phyloP scores from a whole-genome alignment of 1,139 yeast species.

The Nadsonia commutata region DNA sequence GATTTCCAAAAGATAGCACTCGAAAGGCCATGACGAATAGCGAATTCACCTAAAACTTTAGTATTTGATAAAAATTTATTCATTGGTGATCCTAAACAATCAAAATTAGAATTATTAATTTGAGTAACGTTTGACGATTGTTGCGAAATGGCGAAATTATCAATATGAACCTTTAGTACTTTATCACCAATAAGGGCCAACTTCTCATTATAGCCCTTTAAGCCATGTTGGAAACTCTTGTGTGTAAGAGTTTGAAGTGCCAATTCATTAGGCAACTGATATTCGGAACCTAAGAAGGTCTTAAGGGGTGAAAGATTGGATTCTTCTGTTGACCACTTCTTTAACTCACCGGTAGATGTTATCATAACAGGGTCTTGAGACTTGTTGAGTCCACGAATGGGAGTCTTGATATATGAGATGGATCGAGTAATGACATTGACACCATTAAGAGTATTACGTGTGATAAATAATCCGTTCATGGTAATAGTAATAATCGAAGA shows the following conservation, averaged over 20 bases:
- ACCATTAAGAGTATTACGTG: no score
- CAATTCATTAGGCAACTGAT: slow-evolving; percentile 3
- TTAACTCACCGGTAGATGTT: not conserved
- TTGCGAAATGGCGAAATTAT: not conserved
- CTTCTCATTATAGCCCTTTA: slow-evolving; percentile 4
- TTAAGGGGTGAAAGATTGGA: not conserved
- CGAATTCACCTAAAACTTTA: not conserved
- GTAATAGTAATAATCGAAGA: no score
- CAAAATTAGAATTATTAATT: not conserved
- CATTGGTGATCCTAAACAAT: not conserved
- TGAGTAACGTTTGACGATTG: not conserved
- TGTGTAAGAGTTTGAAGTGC: slow-evolving; percentile 6
- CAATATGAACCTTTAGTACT: slow-evolving; percentile 1
- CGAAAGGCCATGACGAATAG: not conserved
- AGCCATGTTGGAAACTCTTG: slow-evolving; percentile 5
- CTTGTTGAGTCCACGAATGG: not conserved
- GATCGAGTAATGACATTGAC: not conserved
- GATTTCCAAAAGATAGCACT: not conserved
- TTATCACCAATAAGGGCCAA: slow-evolving; percentile 5
- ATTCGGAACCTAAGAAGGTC: not conserved
- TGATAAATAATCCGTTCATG: no score
- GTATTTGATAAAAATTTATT: not conserved
- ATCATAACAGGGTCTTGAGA: not conserved
- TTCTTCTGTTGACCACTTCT: not conserved
- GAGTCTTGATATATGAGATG: not conserved